Evolutionary conservation across 2,329 filamentous ascomycete species (phyloP).

Genomic region (Pseudogymnoascus sp.): DNA sequence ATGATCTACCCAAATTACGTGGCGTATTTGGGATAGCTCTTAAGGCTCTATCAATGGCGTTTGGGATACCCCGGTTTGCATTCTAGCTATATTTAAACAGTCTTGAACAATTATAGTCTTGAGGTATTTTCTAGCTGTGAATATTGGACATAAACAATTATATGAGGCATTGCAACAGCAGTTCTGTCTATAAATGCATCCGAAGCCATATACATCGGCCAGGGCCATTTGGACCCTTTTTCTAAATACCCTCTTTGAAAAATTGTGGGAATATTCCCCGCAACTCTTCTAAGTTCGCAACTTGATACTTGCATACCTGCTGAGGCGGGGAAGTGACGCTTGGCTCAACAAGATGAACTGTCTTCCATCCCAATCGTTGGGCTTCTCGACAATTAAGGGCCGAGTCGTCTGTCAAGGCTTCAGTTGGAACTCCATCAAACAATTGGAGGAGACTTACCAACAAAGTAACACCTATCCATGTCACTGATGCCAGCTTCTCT

Average conservation of each 20-base stretch:
- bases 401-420: slow-evolving; percentile 63
- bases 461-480: slow-evolving; percentile 75
- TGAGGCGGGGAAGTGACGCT: slow-evolving; percentile 52
- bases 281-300: slow-evolving; percentile 67
- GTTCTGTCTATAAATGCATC: not conserved
- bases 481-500: slow-evolving; percentile 63
- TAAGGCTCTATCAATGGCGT: not conserved
- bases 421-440: slow-evolving; percentile 8
- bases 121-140: too few species aligned
- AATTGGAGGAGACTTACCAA: slow-evolving; percentile 56
- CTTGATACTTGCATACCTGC: slow-evolving; percentile 64
- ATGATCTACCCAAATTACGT: slow-evolving; percentile 27
- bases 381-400: slow-evolving; percentile 71
- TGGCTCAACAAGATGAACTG: slow-evolving; percentile 77
- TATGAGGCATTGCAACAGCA: not conserved
- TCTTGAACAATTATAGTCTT: not conserved
- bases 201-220: not conserved
- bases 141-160: not conserved
- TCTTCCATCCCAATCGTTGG: slow-evolving; percentile 73
- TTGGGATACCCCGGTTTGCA: slow-evolving; percentile 10
- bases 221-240: not conserved
- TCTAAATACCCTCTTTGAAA: slow-evolving; percentile 50
- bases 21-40: not conserved
- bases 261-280: slow-evolving; percentile 70
- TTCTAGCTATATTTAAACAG: not conserved